These are phyloP conservation scores for Aureobasidium melanogenum DNA, from an alignment of 2,329 filamentous ascomycete species.

Conservation along the genomic window DNA sequence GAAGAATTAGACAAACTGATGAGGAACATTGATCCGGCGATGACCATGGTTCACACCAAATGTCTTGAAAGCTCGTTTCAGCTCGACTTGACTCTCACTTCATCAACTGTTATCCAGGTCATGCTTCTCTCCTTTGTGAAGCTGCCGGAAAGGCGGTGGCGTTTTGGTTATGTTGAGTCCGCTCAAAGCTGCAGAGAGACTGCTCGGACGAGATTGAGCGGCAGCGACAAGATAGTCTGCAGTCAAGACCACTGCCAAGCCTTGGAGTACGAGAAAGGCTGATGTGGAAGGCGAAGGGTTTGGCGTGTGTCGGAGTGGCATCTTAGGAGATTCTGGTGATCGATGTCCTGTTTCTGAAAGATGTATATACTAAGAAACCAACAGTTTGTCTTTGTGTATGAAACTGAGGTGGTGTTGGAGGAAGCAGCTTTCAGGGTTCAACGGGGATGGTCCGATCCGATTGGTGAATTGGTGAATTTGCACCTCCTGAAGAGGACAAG, in stretches of 20 bases:
- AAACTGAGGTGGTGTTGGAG: background rate
- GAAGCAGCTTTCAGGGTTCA: background rate
- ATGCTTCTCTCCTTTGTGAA: background rate
- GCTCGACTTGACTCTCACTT: background rate
- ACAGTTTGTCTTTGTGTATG: background rate
- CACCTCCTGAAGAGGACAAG: background rate
- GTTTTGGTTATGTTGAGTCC: background rate
- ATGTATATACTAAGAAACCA: background rate
- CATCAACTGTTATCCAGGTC: background rate
- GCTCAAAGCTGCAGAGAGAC: background rate
- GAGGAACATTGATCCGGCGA: background rate
- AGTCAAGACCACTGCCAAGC: conserved; percentile 24
- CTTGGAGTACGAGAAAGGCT: conserved; percentile 26
- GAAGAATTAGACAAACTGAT: background rate
- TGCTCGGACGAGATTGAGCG: background rate
- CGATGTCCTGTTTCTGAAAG: background rate
- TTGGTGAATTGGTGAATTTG: background rate
- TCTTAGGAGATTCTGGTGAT: background rate
- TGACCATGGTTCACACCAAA: background rate
- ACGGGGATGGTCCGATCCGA: background rate
- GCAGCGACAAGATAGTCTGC: conserved; percentile 2
- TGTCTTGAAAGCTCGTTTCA: background rate
- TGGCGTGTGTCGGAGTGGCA: conserved; percentile 21
- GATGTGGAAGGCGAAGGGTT: conserved; percentile 22
- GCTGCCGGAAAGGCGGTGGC: background rate